Base-by-base conservation (phyloP, 192 early-diverging fungal species). In the Mortierella alpina region DNA sequence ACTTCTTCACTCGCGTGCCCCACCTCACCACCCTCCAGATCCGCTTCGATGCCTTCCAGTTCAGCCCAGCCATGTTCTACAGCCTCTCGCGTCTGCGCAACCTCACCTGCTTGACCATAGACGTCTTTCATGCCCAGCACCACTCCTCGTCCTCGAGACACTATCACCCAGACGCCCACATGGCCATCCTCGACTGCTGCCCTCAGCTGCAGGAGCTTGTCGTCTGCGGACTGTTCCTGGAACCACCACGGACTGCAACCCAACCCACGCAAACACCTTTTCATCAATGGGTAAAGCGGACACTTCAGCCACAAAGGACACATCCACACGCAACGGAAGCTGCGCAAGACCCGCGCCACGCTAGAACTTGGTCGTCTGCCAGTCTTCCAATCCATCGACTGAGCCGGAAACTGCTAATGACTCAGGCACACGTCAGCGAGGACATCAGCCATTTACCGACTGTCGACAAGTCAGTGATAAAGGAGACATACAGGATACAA, bases 61-160 rank as follows among this genome's bases (percentile, higher is more conserved):
- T 71, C 44, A 53, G 51, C 20, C 70, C 70, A 10, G 59, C 60
- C 70, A 63, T 71, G 52, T 71, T 71, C 52, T 71, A 60, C 60
- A 63, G 59, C 14, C 70, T 71, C 60, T 71, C 60, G 1, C 70
- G 56, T 17, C 51, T 71, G 50, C 59, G 51, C 22, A 51, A 59
- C 17, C 50, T 71, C 18, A 41, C 20, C 17, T 23, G 39, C 9
- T 20, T 71, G 1, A 55, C 60, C 8, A 47, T 71, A 5, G 66
- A 68, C 41, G 66, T 68, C 2, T 68, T 47, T 58, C 57, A 57
- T 3, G 23, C 15, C 6, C 12, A 62, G 17, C 18, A 23, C 45
- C 7, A 63, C 5, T 47, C 11, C 53, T 56, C 61, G 6, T 47
- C 6, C 53, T 56, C 61, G 6, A 54, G 44, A 22, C 60, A 61